Evolutionary conservation across 345 rosid genomes (phyloP).

Genomic region (Limnanthes douglasii): DNA sequence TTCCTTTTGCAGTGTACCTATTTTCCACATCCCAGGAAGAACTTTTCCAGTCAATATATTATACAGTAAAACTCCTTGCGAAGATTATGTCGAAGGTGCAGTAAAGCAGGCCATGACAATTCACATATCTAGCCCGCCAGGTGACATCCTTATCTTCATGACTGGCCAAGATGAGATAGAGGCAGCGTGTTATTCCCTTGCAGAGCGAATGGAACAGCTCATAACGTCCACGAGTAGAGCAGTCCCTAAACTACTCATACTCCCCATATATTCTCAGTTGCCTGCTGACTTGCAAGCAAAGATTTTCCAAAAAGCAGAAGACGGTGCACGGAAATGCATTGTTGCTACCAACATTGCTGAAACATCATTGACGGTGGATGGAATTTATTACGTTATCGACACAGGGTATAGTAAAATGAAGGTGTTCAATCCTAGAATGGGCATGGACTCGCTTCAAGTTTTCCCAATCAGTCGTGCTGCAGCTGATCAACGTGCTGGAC

Average conservation of each 20-base stretch:
- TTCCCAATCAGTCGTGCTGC: conserved; percentile 96
- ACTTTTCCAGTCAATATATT: conserved; percentile 81
- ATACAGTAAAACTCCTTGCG: conserved; percentile 84
- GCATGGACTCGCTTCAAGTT: conserved; percentile 98
- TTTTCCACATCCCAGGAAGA: conserved; percentile 90
- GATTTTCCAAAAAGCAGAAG: conserved; percentile 88
- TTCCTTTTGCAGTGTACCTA: conserved; percentile 65
- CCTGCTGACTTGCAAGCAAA: conserved; percentile 99
- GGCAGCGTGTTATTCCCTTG: conserved; percentile 80
- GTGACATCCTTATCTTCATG: conserved; percentile 97
- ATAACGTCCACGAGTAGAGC: conserved; percentile 50
- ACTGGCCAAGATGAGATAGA: conserved; percentile 98
- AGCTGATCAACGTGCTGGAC: conserved; percentile 95
- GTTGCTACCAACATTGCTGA: conserved; percentile 98
- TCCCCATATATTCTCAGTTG: conserved; percentile 93
- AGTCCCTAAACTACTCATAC: conserved; percentile 65
- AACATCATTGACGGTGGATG: conserved; percentile 95
- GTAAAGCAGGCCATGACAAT: conserved; percentile 98
- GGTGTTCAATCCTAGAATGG: conserved; percentile 97
- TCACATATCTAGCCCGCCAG: conserved; percentile 80
- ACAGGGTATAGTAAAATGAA: conserved; percentile 97
- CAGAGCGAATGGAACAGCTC: conserved; percentile 88
- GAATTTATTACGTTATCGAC: conserved; percentile 84
- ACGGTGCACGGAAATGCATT: conserved; percentile 94
- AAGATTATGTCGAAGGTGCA: conserved; percentile 94